These are phyloP conservation scores for Trichoderma virens DNA, from an alignment of 495 filamentous ascomycete genomes.

Conservation along the genomic window DNA sequence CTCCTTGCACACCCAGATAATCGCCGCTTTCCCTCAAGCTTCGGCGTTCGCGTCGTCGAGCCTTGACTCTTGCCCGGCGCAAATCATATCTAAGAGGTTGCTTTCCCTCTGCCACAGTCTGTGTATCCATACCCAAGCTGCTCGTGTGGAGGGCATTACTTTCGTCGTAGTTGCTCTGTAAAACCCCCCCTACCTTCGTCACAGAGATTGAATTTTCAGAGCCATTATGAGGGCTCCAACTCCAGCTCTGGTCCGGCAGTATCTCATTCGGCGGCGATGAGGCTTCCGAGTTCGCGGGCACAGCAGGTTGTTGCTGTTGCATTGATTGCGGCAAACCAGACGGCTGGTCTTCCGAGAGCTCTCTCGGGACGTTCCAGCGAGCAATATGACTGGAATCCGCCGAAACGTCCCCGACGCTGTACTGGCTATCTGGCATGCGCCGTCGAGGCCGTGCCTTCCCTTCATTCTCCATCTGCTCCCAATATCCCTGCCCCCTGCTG, in stretches of 20 bases:
- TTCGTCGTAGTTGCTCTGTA: neutral
- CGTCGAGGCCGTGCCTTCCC: slow-evolving; percentile 8
- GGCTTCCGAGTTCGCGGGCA: neutral
- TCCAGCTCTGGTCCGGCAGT: slow-evolving; percentile 10
- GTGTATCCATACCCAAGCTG: neutral
- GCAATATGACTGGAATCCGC: slow-evolving; percentile 17
- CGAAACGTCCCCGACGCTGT: slow-evolving; percentile 12
- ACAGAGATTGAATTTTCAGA: neutral
- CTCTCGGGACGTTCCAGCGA: slow-evolving; percentile 21
- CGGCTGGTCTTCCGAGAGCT: slow-evolving; percentile 6
- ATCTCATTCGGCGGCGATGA: neutral
- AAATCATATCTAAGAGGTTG: neutral
- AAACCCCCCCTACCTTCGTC: neutral
- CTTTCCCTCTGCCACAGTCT: neutral
- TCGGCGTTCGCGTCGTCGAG: slow-evolving; percentile 24
- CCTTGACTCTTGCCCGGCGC: slow-evolving; percentile 8
- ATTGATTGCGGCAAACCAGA: slow-evolving; percentile 4
- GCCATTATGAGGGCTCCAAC: slow-evolving; percentile 19
- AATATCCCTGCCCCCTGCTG: slow-evolving; percentile 17
- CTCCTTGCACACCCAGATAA: slow-evolving; percentile 46
- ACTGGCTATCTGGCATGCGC: slow-evolving; percentile 14
- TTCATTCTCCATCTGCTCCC: slow-evolving; percentile 12
- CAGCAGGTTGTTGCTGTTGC: neutral
- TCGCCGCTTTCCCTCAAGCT: slow-evolving; percentile 39
- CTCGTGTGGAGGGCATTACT: neutral